Conservation (phyloP, 495 filamentous ascomycete genomes). For the Tuber calosporum region DNA sequence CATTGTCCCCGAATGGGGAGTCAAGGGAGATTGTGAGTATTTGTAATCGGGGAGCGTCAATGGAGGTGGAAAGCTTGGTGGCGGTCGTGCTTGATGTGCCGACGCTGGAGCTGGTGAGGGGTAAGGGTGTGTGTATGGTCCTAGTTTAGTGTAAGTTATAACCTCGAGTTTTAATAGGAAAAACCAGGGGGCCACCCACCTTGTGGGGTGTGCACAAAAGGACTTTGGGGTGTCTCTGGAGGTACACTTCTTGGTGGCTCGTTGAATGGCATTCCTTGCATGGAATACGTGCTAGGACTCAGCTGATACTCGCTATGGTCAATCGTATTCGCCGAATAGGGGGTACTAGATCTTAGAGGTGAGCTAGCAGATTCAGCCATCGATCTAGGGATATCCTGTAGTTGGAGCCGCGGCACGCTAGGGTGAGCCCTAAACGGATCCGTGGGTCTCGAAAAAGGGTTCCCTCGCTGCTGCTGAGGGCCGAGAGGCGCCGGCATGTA, state of each 20-base stretch:
- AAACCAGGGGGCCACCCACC: constrained; percentile 27
- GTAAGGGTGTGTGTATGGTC: constrained; percentile 38
- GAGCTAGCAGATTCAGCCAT: constrained; percentile 55
- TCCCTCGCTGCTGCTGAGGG: constrained; percentile 37
- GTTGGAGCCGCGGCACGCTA: constrained; percentile 54
- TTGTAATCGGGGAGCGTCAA: constrained; percentile 41
- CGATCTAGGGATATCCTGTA: constrained; percentile 56
- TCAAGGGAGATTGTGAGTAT: constrained; percentile 41
- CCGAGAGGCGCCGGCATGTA: constrained; percentile 39
- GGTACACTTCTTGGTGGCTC: constrained; percentile 42
- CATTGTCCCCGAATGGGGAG: constrained; percentile 40
- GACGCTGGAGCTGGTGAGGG: constrained; percentile 40
- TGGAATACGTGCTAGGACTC: constrained; percentile 37
- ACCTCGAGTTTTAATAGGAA: constrained; percentile 10
- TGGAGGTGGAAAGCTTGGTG: constrained; percentile 36
- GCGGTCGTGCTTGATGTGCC: constrained; percentile 30
- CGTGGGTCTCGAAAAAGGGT: constrained; percentile 47
- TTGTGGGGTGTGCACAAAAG: constrained; percentile 41
- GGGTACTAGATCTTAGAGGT: constrained; percentile 55
- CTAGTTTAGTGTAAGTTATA: constrained; percentile 28
- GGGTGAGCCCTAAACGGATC: constrained; percentile 53
- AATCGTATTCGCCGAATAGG: constrained; percentile 56
- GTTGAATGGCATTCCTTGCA: constrained; percentile 37
- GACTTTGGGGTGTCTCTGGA: constrained; percentile 39
- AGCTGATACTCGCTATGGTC: constrained; percentile 49